Base-by-base conservation (phyloP, 2,329 filamentous ascomycete genomes). In the Lachnellula cervina region DNA sequence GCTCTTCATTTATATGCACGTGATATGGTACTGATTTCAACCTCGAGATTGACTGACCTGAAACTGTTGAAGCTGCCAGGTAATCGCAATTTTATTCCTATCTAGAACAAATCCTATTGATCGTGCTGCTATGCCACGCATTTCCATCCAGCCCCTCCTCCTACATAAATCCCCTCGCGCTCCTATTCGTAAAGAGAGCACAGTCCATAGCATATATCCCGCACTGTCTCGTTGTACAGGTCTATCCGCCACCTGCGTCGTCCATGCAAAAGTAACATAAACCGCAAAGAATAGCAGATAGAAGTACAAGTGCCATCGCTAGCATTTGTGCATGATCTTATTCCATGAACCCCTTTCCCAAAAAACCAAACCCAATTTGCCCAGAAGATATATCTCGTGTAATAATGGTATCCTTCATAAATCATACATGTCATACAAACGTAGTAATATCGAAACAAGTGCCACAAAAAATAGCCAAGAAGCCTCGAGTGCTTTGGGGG, bases 381-480 rank as follows among this genome's bases (percentile, higher is more conserved):
- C 52, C 56, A 23, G 25, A 38, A 38, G 14, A 58, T 54, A 56
- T 23, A 42, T 45, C 34, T 34, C 37, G 44, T 53, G 23, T 49
- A 52, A 53, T 52, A 61, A 32, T 46, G 62, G 61, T 64, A 66
- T 66, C 60, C 59, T 46, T 66, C 65, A 62, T 67, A 64, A 63
- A 61, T 62, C 44, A 46, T 46, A 46, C 44, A 46, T 21, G 37
- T 59, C 64, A 62, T 64, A 60, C 62, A 62, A 51, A 64, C 64
- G 62, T 68, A 66, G 53, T 66, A 62, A 56, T 64, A 66, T 65
- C 59, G 54, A 63, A 63, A 67, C 64, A 65, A 60, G 52, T 55
- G 48, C 49, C 52, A 46, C 34, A 56, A 54, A 54, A 16, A 45
- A 53, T 51, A 54, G 50, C 45, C 28, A 37, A 53, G 56, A 58